Conservation (phyloP, 179 eudicot genomes). For the Sideroxylon spinosum region DNA sequence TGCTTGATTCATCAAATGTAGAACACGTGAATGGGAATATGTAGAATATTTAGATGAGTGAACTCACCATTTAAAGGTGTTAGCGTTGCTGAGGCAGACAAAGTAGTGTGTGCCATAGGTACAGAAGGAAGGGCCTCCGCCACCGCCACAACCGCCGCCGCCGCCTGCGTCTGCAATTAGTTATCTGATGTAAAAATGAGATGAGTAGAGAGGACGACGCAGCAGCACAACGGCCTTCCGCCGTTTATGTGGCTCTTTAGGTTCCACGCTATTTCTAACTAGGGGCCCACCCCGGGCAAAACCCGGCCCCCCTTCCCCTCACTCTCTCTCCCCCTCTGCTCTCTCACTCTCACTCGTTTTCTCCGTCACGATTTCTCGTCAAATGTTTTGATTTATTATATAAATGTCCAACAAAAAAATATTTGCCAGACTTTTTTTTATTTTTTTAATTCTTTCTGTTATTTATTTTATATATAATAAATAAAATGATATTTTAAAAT, state of each 20-base stretch:
- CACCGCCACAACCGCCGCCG: neutral
- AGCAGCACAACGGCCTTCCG: neutral
- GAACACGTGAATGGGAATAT: neutral
- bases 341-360: no score
- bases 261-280: constrained; percentile 10
- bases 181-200: neutral
- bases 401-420: no score
- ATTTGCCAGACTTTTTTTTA: no score
- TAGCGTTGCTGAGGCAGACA: constrained; percentile 10
- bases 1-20: neutral
- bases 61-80: constrained; percentile 13
- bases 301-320: no score
- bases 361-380: no score
- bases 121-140: neutral
- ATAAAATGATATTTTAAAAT: no score
- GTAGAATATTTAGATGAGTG: neutral
- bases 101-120: constrained; percentile 7
- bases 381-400: no score
- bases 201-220: neutral
- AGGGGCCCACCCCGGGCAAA: no score
- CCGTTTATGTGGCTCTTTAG: neutral
- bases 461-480: no score
- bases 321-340: no score
- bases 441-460: no score
- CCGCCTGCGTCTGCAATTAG: neutral